A percentile compares a stretch with the other conserved stretches of the same genome.
Conservation (phyloP, 208 protist genomes). For the Leptomonas seymouri region DNA sequence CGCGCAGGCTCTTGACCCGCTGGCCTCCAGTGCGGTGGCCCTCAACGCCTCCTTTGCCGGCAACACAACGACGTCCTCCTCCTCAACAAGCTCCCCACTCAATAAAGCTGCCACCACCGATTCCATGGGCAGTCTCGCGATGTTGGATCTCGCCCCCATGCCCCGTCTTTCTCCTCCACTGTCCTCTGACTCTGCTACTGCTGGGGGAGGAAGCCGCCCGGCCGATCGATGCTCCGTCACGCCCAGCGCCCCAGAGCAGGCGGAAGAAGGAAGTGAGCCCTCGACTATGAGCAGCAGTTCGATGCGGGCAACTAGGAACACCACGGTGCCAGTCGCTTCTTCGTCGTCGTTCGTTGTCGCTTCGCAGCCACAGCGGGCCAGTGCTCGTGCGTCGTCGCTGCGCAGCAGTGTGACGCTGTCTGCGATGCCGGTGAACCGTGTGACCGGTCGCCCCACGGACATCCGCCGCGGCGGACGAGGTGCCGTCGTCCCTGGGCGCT, state of each 20-base stretch:
- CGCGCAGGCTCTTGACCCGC: conserved; percentile 26
- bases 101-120: background rate
- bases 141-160: conserved; percentile 8
- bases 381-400: conserved; percentile 22
- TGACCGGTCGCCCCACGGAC: background rate
- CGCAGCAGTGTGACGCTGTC: conserved; percentile 24
- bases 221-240: background rate
- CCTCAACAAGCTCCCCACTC: conserved; percentile 17
- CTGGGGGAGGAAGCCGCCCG: background rate
- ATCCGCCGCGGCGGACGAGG: no score
- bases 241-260: background rate
- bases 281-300: conserved; percentile 7
- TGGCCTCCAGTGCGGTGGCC: conserved; percentile 19
- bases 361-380: conserved; percentile 5
- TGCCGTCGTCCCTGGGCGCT: no score
- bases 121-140: conserved; percentile 1
- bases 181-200: background rate
- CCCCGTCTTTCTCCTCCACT: conserved; percentile 6
- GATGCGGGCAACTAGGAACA: background rate
- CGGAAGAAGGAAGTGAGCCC: background rate
- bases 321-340: background rate
- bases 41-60: background rate
- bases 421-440: conserved; percentile 20
- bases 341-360: background rate
- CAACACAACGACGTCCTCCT: conserved; percentile 11